Base-by-base conservation (phyloP, 352 stramenopile genomes). In the Phytopythium aichiense region DNA sequence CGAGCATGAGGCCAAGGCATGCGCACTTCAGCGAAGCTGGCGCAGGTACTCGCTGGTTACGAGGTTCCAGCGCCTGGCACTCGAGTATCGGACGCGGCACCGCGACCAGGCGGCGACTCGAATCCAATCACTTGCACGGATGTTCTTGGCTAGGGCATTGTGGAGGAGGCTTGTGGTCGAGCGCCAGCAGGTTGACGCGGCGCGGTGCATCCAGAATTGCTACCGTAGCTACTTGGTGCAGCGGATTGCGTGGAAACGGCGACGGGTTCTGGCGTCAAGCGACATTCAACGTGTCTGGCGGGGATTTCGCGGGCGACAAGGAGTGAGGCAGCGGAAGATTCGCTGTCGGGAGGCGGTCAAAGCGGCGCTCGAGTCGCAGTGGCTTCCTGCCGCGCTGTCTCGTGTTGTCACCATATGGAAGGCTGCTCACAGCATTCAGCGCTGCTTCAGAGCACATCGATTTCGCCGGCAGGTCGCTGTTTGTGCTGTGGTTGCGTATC, bases 21-120 rank as follows among this genome's bases (percentile, higher is more conserved):
- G 40, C 1, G 28, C 62, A 20, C 68, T 81, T 28, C 71, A 81
- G 52, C 61, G 59, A 13, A 72, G 31, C 31, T 79, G 70, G 70
- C 57, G 65, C 6, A 55, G 51, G 20, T 76, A 62, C 50, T 22
- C 57, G 7, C 54, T 74, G 51, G 58, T 71, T 2, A 35, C 54
- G 25, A 61, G 48, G 28, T 57, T 81, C 28, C 63, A 59, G 13
- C 56, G 28, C 0, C 54, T 81, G 22, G 65, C 56, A n/a, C 18
- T 61, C 13, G 22, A 25, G n/a, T 75, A 73, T 33, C 65, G 63
- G 31, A 33, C 56, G 1, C 66, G 61, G 4, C 58, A 79, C 13
- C 64, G 63, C 1, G 38, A 73, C 22, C 37, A 58, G 1, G 61
- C 45, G n/a, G 73, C 73, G 15, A 50, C 49, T 7, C 49, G 20